phyloP scores from a whole-genome alignment of 73 alveolate genomes.

The Paramecium sexaurelia region DNA sequence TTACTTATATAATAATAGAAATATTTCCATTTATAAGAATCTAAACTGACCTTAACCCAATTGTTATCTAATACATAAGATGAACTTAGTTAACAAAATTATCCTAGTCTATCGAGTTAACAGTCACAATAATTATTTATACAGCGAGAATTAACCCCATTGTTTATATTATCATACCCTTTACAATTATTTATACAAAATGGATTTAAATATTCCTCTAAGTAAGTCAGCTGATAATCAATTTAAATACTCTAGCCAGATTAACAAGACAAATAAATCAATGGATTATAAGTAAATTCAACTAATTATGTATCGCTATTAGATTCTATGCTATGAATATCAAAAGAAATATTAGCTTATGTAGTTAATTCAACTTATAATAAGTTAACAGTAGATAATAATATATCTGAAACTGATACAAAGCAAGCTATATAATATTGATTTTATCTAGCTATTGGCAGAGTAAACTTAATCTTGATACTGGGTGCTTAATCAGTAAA shows the following conservation, averaged over 20 bases:
- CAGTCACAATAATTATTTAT: neutral
- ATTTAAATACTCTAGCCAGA: neutral
- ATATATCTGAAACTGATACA: neutral
- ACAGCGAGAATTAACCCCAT: neutral
- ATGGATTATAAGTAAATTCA: neutral
- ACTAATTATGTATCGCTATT: neutral
- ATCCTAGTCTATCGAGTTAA: neutral
- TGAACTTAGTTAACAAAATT: conserved; percentile 4
- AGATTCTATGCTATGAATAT: neutral
- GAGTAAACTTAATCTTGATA: neutral
- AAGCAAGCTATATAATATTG: neutral
- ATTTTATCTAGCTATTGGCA: neutral
- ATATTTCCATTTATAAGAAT: conserved; percentile 15
- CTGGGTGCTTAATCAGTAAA: conserved; percentile 13
- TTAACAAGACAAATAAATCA: neutral
- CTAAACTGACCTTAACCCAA: neutral
- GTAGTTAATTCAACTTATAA: neutral
- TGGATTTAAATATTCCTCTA: neutral
- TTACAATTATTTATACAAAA: neutral
- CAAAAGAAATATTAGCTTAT: neutral
- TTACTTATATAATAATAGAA: neutral
- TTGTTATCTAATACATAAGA: neutral
- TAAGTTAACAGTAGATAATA: neutral
- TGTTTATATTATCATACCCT: neutral
- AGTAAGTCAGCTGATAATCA: neutral